Base-by-base conservation (phyloP, 352 stramenopile species). In the Globisporangium sylvaticum region DNA sequence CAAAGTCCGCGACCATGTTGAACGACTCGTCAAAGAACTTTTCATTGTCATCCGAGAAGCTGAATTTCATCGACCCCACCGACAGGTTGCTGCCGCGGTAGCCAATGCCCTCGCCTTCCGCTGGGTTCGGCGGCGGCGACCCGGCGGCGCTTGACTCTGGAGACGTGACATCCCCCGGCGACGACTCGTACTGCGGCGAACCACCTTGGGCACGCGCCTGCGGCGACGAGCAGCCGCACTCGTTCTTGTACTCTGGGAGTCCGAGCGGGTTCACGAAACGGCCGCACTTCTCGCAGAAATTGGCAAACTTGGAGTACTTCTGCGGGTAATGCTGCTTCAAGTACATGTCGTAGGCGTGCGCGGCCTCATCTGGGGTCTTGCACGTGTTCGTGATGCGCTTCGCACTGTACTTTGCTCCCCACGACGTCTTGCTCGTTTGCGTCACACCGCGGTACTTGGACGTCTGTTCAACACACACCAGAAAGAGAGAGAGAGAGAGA, bases 331-430 rank as follows among this genome's bases (percentile, higher is more conserved):
- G 79, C 46, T 75, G 75, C 76, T 92, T 92, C 37, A 96, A 59
- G 68, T 96, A 96, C 62, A 83, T 72, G 62, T 96, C 88, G 64
- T 96, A 94, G 7, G 84, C 85, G 59, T 81, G 81, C 31, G 87
- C 88, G 7, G 88, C 88, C 58, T 96, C 87, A 64, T 96, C 84
- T 0, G 85, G 79, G n/a, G 88, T 95, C 68, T 93, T 94, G 72
- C 86, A 96, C 29, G 83, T 94, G 76, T 94, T 96, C 24, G 85
- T 92, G 64, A 96, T 93, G 52, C 87, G 83, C 73, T 96, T 94
- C 60, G 88, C 84, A 50, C 80, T 92, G 80, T 94, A 94, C 73
- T 94, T 94, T 66, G 86, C 86, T n/a, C 87, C 85, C 88, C 87
- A 96, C 34, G 83, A 90, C 18, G 83, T 94, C 72, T 95, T 94